Evolutionary conservation across 192 early-diverging fungal species (phyloP), one percentile per base, ranked within the genome.

Genomic region (Radiomyces spectabilis): DNA sequence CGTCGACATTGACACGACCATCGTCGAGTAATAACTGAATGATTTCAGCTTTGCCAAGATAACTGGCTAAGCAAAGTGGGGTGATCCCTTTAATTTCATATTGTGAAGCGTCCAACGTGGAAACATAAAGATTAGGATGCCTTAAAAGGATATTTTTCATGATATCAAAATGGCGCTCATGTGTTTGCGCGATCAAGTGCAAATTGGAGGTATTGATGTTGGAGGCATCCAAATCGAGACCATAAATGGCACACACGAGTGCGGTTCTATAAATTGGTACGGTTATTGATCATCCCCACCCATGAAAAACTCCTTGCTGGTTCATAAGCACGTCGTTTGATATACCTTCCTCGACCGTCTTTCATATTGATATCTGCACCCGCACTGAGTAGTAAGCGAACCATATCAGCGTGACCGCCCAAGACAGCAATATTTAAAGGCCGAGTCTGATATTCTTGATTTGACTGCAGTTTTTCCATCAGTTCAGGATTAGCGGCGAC

Each of bases 301-400:
- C n/a, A 21, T 18, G 30, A 24, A 18, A 19, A 29, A 4, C 18
- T 12, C n/a, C n/a, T n/a, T n/a, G n/a, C n/a, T n/a, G n/a, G n/a
- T n/a, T n/a, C n/a, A n/a, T n/a, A n/a, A n/a, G n/a, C n/a, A n/a
- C n/a, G n/a, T n/a, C n/a, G n/a, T n/a, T n/a, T n/a, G n/a, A n/a
- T n/a, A n/a, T n/a, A 81, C 81, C 81, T 76, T 63, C 81, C 81
- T 32, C 76, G 68, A 8, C 80, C 78, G 58, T 84, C 81, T 55
- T 75, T 84, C 45, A 63, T 57, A 33, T 76, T 81, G 12, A 79
- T 57, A 30, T 74, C 68, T 16, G 81, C 81, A 1, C 81, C 81
- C 15, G 73, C 66, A 49, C 78, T 72, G 9, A 84, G 53, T 34
- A 84, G 33, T 19, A 72, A 46, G 1, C 75, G 34, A 3, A 84